A percentile compares a stretch with the other conserved stretches of the same genome.
Evolutionary conservation across 1,139 yeast species (phyloP).

Genomic region (Diutina ranongensis): DNA sequence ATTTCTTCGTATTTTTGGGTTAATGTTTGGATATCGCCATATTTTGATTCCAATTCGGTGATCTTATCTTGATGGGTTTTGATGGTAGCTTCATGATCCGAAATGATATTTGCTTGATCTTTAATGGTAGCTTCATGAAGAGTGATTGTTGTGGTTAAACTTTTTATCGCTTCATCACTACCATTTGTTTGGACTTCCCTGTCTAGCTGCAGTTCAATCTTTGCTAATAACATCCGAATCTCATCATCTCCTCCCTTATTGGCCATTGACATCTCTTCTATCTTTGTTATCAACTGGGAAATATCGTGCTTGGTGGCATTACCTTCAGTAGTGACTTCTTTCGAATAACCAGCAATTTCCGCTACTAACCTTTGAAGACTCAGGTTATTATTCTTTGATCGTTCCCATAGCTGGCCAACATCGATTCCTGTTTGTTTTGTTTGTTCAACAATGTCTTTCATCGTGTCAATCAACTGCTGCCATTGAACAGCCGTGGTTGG

Average conservation of each 20-base stretch:
- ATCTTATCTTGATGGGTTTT: not conserved
- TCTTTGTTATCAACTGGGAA: not conserved
- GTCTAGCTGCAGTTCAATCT: not conserved
- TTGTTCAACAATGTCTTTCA: not conserved
- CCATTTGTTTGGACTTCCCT: not conserved
- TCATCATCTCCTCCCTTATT: not conserved
- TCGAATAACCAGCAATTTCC: slow-evolving; percentile 22
- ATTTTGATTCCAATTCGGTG: not conserved
- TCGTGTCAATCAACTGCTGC: not conserved
- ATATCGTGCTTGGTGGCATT: slow-evolving; percentile 27
- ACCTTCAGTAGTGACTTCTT: slow-evolving; percentile 26
- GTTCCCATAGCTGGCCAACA: slow-evolving; percentile 25
- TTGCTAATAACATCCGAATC: not conserved
- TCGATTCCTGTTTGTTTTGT: slow-evolving; percentile 14
- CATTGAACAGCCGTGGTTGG: no score
- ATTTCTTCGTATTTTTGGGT: not conserved
- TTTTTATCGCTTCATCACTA: not conserved
- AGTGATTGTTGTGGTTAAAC: not conserved
- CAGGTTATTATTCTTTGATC: slow-evolving; percentile 33
- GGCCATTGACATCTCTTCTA: not conserved
- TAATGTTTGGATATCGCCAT: not conserved
- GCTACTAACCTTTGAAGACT: slow-evolving; percentile 24
- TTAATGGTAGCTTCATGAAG: not conserved
- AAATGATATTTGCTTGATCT: not conserved
- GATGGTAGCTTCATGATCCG: not conserved